phyloP scores from a whole-genome alignment of 2,329 filamentous ascomycete species.

The Monosporascus sp. region DNA sequence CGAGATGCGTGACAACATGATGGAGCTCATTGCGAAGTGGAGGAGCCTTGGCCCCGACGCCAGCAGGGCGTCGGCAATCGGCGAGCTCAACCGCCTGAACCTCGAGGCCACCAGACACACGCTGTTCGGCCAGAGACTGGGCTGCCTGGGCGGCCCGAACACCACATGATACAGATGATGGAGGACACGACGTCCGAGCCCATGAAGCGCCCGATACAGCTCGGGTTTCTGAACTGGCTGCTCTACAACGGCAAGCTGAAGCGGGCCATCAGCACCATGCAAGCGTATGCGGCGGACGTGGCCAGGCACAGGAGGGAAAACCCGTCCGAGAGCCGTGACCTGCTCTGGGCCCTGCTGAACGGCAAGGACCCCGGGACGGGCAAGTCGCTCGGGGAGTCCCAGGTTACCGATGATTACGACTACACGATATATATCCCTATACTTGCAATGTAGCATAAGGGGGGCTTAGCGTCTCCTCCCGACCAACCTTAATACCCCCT shows the following conservation, averaged over 20 bases:
- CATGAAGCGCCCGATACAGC: conserved; percentile 49
- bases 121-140: conserved; percentile 47
- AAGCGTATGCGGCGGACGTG: conserved; percentile 51
- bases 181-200: conserved; percentile 51
- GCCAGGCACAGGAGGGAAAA: conserved; percentile 51
- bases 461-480: no score
- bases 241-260: conserved; percentile 49
- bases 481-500: no score
- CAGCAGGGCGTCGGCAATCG: conserved; percentile 39
- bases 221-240: conserved; percentile 47
- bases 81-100: conserved; percentile 48
- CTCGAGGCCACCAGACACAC: conserved; percentile 46
- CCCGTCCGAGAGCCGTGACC: conserved; percentile 54
- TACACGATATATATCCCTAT: no score
- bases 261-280: conserved; percentile 48
- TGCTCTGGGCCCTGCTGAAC: conserved; percentile 56
- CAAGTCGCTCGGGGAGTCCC: conserved; percentile 50
- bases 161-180: conserved; percentile 48
- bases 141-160: conserved; percentile 42
- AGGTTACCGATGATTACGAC: conserved; percentile 42
- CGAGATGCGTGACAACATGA: conserved; percentile 44
- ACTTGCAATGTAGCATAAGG: no score
- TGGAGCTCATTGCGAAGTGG: conserved; percentile 49
- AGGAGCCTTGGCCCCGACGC: conserved; percentile 24
- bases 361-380: conserved; percentile 59